A percentile compares a stretch with the other conserved stretches of the same genome.
These are phyloP conservation scores for Hyaloscypha variabilis DNA, from an alignment of 495 filamentous ascomycete genomes.

Conservation along the genomic window DNA sequence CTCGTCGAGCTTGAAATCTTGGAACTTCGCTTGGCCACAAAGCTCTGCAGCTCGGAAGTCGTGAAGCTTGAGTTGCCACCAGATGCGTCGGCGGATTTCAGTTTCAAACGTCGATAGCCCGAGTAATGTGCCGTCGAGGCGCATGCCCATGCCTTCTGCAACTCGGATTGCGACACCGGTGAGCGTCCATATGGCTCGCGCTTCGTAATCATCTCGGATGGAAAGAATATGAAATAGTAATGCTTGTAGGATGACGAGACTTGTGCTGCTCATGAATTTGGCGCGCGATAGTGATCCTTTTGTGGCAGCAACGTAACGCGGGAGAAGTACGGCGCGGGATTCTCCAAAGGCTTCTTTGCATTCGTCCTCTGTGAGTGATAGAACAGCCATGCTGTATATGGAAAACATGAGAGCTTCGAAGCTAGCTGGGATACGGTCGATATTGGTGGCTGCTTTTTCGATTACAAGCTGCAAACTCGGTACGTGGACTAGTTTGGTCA, in stretches of 20 bases:
- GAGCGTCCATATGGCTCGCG: slow-evolving; percentile 56
- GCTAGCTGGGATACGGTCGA: slow-evolving; percentile 56
- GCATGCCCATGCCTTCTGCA: slow-evolving; percentile 75
- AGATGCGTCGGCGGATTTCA: slow-evolving; percentile 81
- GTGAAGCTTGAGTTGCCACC: slow-evolving; percentile 78
- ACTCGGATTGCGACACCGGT: slow-evolving; percentile 75
- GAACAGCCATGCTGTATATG: slow-evolving; percentile 75
- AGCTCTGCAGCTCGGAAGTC: slow-evolving; percentile 80
- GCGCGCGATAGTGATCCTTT: slow-evolving; percentile 76
- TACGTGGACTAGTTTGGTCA: slow-evolving; percentile 68
- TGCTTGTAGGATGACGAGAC: slow-evolving; percentile 74
- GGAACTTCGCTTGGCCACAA: slow-evolving; percentile 73
- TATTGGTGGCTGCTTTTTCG: slow-evolving; percentile 44
- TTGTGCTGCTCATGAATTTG: slow-evolving; percentile 71
- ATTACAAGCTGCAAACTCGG: slow-evolving; percentile 46
- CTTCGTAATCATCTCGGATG: slow-evolving; percentile 38
- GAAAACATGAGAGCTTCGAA: slow-evolving; percentile 75
- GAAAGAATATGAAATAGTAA: slow-evolving; percentile 66
- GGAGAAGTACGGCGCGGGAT: slow-evolving; percentile 54
- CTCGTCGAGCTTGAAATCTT: slow-evolving; percentile 64
- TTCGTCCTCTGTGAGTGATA: slow-evolving; percentile 61
- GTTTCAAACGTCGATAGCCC: slow-evolving; percentile 73
- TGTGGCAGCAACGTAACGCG: slow-evolving; percentile 72
- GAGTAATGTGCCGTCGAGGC: slow-evolving; percentile 75
- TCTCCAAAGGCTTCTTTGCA: slow-evolving; percentile 53